Conservation (phyloP, 2,329 filamentous ascomycete species). For the Aspergillus aculeatus region DNA sequence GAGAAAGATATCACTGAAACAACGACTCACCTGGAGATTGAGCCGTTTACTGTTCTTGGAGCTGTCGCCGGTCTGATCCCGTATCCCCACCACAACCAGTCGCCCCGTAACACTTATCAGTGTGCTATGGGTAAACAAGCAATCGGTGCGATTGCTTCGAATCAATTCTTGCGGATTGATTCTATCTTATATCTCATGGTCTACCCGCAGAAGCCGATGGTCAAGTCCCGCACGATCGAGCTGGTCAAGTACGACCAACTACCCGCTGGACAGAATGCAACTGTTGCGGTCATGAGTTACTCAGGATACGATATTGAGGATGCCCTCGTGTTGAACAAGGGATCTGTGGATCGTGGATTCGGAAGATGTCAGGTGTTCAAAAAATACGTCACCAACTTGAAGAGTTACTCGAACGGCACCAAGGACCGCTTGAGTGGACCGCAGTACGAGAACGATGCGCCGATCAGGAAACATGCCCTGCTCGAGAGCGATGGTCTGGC, state of each 20-base stretch:
- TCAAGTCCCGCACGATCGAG: conserved; percentile 95
- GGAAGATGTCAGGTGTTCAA: conserved; percentile 97
- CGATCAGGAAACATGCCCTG: conserved; percentile 67
- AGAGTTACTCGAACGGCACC: conserved; percentile 82
- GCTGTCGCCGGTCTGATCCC: conserved; percentile 95
- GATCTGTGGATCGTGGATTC: conserved; percentile 90
- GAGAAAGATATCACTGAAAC: conserved; percentile 78
- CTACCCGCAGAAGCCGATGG: conserved; percentile 96
- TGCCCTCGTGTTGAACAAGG: conserved; percentile 93
- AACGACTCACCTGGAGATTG: conserved; percentile 94
- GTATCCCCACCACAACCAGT: conserved; percentile 98
- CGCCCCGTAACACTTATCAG: conserved; percentile 96
- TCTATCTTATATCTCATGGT: conserved; percentile 95
- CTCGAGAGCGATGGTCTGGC: conserved; percentile 87
- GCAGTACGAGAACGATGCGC: conserved; percentile 61
- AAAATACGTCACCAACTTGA: conserved; percentile 83
- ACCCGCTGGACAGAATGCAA: conserved; percentile 93
- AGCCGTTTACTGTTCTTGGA: conserved; percentile 94
- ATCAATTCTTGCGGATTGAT: conserved; percentile 96
- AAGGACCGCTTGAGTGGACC: conserved; percentile 60
- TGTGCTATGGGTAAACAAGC: conserved; percentile 99
- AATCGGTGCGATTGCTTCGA: conserved; percentile 96
- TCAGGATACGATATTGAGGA: conserved; percentile 99
- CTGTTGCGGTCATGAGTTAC: conserved; percentile 98
- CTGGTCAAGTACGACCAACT: conserved; percentile 96